Evolutionary conservation across 1,284 basidiomycete species (phyloP).

Genomic region (Omphalotus olearius): DNA sequence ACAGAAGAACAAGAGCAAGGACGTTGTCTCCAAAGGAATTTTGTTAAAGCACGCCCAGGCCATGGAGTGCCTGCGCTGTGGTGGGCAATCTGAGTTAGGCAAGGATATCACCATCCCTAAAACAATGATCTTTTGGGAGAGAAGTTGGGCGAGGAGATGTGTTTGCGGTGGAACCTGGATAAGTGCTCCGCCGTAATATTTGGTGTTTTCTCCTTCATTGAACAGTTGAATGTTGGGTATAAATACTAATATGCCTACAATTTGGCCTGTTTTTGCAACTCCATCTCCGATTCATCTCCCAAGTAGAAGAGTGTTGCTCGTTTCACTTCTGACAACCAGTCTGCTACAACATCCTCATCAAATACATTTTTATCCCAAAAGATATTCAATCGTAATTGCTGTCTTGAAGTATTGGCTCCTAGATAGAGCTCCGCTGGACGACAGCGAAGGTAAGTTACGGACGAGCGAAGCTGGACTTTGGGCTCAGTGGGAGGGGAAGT

Average conservation of each 20-base stretch:
- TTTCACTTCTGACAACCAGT: slow-evolving; percentile 41
- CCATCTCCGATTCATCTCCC: slow-evolving; percentile 10
- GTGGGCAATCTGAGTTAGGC: slow-evolving; percentile 46
- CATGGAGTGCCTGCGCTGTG: slow-evolving; percentile 57
- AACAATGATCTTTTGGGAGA: slow-evolving; percentile 61
- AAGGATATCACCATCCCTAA: slow-evolving; percentile 27
- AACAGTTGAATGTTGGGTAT: too few relatives aligned
- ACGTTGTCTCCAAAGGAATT: slow-evolving; percentile 58
- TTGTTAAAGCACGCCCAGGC: slow-evolving; percentile 34
- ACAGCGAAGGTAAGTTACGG: slow-evolving; percentile 29
- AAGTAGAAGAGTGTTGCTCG: slow-evolving; percentile 36
- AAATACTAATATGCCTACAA: background rate
- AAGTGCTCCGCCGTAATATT: too few relatives aligned
- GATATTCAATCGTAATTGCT: slow-evolving; percentile 28
- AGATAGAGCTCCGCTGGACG: slow-evolving; percentile 47
- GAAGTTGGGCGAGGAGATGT: slow-evolving; percentile 51
- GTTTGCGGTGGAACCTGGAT: slow-evolving; percentile 69
- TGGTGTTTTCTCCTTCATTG: too few relatives aligned
- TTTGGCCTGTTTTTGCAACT: background rate
- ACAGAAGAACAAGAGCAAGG: slow-evolving; percentile 42
- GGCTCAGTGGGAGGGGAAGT: background rate
- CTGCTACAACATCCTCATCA: slow-evolving; percentile 29
- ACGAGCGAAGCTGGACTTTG: slow-evolving; percentile 13
- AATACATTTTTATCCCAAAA: slow-evolving; percentile 42
- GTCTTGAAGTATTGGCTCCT: slow-evolving; percentile 31